phyloP scores from a whole-genome alignment of 1,284 basidiomycete genomes.

The Golubevia pallescens region DNA sequence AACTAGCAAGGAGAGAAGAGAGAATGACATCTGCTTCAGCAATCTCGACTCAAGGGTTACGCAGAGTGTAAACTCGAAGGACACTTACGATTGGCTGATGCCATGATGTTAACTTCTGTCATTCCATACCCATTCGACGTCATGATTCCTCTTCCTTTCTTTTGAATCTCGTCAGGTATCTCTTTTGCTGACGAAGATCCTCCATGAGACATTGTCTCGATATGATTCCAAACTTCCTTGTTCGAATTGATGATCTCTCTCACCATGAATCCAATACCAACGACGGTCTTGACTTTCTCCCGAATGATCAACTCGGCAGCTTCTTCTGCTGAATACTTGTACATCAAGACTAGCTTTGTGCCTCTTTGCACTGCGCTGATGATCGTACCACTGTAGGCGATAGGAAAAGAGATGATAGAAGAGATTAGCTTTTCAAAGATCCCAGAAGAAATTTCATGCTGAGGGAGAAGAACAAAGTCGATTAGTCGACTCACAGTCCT shows the following conservation, averaged over 20 bases:
- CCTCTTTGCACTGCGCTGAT: constrained; percentile 17
- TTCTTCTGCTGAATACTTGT: constrained; percentile 8
- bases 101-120: constrained; percentile 45
- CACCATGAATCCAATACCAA: constrained; percentile 52
- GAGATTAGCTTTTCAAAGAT: too few relatives aligned
- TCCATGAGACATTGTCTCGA: constrained; percentile 30
- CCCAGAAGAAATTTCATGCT: too few relatives aligned
- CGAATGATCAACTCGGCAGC: too few relatives aligned
- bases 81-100: too few relatives aligned
- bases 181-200: constrained; percentile 38
- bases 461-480: too few relatives aligned
- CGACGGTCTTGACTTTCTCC: constrained; percentile 14
- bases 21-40: too few relatives aligned
- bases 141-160: constrained; percentile 19
- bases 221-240: not conserved
- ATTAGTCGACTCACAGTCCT: too few relatives aligned
- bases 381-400: constrained; percentile 25
- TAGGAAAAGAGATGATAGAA: too few relatives aligned
- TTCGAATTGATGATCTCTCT: constrained; percentile 31
- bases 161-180: constrained; percentile 26
- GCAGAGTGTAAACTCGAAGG: too few relatives aligned
- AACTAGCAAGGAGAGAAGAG: too few relatives aligned
- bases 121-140: constrained; percentile 42
- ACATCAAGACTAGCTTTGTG: constrained; percentile 23
- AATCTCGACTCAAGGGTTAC: too few relatives aligned